Percentiles rank a stretch among this genome's conserved stretches.
Evolutionary conservation across 345 rosid genomes (phyloP).

Genomic region (Eucalyptus virginea): DNA sequence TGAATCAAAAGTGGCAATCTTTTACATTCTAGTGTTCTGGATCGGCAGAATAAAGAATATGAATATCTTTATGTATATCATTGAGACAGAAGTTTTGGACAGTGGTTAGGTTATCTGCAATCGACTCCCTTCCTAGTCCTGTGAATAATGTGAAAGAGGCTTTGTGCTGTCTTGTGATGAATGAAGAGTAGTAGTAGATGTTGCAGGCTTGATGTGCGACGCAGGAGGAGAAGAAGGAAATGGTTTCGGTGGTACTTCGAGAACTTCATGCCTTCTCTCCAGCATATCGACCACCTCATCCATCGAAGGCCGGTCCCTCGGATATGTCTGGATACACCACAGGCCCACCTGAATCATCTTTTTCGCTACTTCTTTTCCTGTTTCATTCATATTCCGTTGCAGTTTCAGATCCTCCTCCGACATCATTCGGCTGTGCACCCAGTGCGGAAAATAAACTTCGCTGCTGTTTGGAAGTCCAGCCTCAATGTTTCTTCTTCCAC

Average conservation of each 20-base stretch:
- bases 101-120: not conserved
- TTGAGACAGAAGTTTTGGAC: not conserved
- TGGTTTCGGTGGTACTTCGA: not conserved
- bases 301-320: not conserved
- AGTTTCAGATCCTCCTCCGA: not conserved
- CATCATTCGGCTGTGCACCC: constrained; percentile 10
- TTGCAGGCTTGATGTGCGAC: not conserved
- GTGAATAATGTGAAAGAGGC: not conserved
- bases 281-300: not conserved
- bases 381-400: not conserved
- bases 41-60: not conserved
- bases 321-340: constrained; percentile 13
- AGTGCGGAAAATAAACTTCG: constrained; percentile 17
- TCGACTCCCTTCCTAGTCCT: not conserved
- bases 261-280: not conserved
- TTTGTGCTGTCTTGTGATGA: not conserved
- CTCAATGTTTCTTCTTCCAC: not conserved
- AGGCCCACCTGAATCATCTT: constrained; percentile 13
- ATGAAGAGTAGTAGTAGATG: not conserved
- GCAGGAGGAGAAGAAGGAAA: not conserved
- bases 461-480: not conserved
- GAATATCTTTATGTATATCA: not conserved
- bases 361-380: not conserved
- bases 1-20: not conserved
- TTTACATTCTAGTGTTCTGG: not conserved